Base-by-base conservation (phyloP, 2,329 filamentous ascomycete species). In the Emergomyces africanus region DNA sequence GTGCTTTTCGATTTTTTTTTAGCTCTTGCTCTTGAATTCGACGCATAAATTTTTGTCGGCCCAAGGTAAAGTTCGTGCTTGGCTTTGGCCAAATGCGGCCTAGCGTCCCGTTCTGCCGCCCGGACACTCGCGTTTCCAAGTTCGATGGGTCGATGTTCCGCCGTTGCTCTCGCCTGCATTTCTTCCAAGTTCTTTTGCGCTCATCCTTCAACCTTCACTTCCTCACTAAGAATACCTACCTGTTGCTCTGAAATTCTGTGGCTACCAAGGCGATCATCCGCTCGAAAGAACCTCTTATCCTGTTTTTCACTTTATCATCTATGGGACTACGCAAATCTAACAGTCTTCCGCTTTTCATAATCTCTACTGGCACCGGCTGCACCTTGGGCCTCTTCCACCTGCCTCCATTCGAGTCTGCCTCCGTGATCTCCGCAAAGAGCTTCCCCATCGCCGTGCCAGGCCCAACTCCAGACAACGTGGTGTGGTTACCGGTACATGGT, bases 401-500 rank as follows among this genome's bases (percentile, higher is more conserved):
- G 42, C 50, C 46, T 37, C 25, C 53, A 37, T 56, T 59, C 54
- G 41, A 60, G 25, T 41, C 58, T 60, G 57, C 62, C 61, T 61
- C 61, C 20, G 58, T 60, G 56, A 57, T 56, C 30, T 44, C 60
- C 20, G 61, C 61, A 37, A 60, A 58, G 57, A 61, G 59, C 28
- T 55, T 30, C 54, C 60, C 61, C 33, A 59, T 59, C 30, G 61
- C 62, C 48, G 62, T 65, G 58, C 62, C 61, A 57, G 62, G 63
- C 46, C 25, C 59, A 53, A 54, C 59, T 56, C 62, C 65, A 57
- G 64, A 67, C 67, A 66, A 70, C 64, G 70, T 74, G 70, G 66
- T 71, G 66, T 77, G 76, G 73, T 66, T 77, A 77, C 71, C 71
- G 75, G 75, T 73, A 66, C 67, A 69, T 66, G 71, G 75, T 78